Base-by-base conservation (phyloP, 2,329 filamentous ascomycete species). In the Botryotinia convoluta region DNA sequence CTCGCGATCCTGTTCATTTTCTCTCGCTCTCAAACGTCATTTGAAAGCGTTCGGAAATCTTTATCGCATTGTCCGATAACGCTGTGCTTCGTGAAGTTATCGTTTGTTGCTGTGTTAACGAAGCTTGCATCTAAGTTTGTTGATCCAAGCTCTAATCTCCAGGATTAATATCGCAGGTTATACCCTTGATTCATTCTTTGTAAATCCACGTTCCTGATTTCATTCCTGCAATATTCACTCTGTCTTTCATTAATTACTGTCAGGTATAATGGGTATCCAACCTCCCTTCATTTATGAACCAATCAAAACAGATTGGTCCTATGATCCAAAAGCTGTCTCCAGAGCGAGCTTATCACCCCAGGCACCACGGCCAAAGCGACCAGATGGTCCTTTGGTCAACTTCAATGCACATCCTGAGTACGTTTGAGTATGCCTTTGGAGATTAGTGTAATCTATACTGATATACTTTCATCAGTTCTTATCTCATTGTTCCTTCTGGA, bases 391-490 rank as follows among this genome's bases (percentile, higher is more conserved):
- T 20, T 84, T 97, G 76, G 84, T 98, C 75, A 88, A 92, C 74
- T 92, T 97, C 85, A 96, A 97, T 82, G 87, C 89, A 73, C 95
- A 97, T 82, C 94, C 95, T 1, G 94, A 98, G 91, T 94, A 87
- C 80, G 90, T 84, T 29, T 71, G 20, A 60, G 35, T 62, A 54
- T 44, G 57, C 18, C 14, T 35, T 51, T 20, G 44, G 22, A 10
- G 9, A 26, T 69, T 22, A 16, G 1, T 16, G 22, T 37, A 10
- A 48, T 7, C 12, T 12, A 22, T 48, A 60, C 71, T 72, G 51
- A 72, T 39, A 14, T 39, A 14, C 8, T 26, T 67, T 45, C 29
- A 42, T 54, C 65, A 82, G 80, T 74, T 81, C 90, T 76, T 92
- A 92, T 78, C 84, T 88, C 77, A 87, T 92, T 70, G 85, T 92